A percentile compares a stretch with the other conserved stretches of the same genome.
Evolutionary conservation across 148 eudicot genomes (phyloP).

Genomic region (Agrostemma githago): DNA sequence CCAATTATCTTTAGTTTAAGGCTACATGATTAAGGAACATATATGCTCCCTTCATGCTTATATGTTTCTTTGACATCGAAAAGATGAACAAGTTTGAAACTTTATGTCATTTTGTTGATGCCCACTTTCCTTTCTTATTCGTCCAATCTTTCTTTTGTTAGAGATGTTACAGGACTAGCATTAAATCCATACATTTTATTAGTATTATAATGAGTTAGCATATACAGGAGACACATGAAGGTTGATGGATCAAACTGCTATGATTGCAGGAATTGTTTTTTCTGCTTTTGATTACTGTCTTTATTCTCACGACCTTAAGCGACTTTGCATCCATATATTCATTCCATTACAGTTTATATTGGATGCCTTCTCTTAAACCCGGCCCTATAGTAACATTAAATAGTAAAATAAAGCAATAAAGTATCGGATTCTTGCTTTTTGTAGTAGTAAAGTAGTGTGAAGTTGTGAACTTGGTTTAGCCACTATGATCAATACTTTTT

Average conservation of each 20-base stretch:
- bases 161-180: conserved; percentile 8
- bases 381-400: neutral
- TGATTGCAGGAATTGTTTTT: conserved; percentile 10
- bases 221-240: conserved; percentile 6
- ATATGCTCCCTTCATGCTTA: conserved; percentile 19
- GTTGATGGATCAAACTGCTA: neutral
- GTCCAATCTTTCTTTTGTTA: neutral
- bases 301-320: conserved; percentile 19
- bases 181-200: conserved; percentile 1
- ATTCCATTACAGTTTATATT: conserved; percentile 5
- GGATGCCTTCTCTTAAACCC: neutral
- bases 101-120: conserved; percentile 17
- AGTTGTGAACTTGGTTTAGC: conserved; percentile 14
- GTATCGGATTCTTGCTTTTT: conserved; percentile 20
- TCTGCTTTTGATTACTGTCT: conserved; percentile 12
- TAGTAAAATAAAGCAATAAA: conserved; percentile 4
- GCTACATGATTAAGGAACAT: neutral
- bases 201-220: conserved; percentile 8
- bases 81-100: conserved; percentile 23
- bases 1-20: neutral
- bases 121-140: conserved; percentile 13
- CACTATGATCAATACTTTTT: conserved; percentile 6
- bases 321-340: conserved; percentile 1
- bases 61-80: conserved; percentile 18
- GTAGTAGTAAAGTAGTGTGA: conserved; percentile 8